Base-by-base conservation (phyloP, 129 eudicot genomes). In the Solidago caesia region DNA sequence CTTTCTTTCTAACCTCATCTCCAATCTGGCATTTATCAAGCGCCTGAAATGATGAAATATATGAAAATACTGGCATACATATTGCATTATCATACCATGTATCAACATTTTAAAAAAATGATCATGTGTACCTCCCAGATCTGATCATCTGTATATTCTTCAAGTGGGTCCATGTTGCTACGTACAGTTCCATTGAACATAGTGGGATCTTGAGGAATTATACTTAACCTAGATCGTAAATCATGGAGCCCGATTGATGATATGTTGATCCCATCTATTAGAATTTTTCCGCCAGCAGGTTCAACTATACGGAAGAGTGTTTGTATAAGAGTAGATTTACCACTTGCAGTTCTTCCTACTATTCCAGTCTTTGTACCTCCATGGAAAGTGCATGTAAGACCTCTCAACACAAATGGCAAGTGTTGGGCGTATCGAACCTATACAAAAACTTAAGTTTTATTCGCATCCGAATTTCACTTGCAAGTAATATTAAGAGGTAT, bases 331-430 rank as follows among this genome's bases (percentile, higher is more conserved):
- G 97, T 94, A 39, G 99, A 88, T 83, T 94, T 94, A 49, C 97
- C 99, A 81, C 99, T 94, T 39, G 97, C 99, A 0, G 99, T 94
- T 77, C 97, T 87, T 70, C 99, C 99, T 4, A 91, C 97, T 27
- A 94, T 91, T 67, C 97, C 99, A 6, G 93, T 91, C 81, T 82
- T 95, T 73, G 64, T 91, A 26, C 96, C 97, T 74, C 99, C 99
- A 58, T 45, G 77, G 79, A 95, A 88, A 67, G 89, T 91, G 82
- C 99, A 95, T 44, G 93, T 87, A 44, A 95, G 62, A 43, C 96
- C 99, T 81, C 85, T 82, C 66, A 95, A 81, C 58, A 95, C 99
- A 77, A 95, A 85, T 61, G 97, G 99, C 96, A 95, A 77, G 77
- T 95, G 99, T 15, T 87, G 90, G 43, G 89, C 92, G 77, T 95